Conservation (phyloP, 495 filamentous ascomycete species). For the Penicillium psychrofluorescens region DNA sequence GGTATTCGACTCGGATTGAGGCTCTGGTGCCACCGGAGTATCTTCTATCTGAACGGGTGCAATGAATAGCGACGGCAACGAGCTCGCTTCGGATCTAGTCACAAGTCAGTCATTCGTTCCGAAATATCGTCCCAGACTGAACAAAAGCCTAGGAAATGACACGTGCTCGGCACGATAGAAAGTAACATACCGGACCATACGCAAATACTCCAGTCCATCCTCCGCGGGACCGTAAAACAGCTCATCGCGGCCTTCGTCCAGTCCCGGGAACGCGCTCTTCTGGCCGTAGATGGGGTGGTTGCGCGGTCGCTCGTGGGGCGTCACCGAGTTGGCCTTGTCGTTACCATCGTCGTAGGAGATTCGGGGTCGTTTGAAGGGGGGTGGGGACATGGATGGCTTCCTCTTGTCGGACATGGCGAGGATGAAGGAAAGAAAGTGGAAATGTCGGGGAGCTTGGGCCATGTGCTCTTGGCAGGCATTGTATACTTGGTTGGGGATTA, state of each 20-base stretch:
- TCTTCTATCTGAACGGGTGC: slow-evolving; percentile 24
- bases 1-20: not conserved
- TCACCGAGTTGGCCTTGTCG: slow-evolving; percentile 6
- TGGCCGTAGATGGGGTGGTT: slow-evolving; percentile 68
- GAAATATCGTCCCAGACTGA: too few species aligned
- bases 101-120: too few species aligned
- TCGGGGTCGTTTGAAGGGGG: slow-evolving; percentile 21
- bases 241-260: slow-evolving; percentile 51
- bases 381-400: slow-evolving; percentile 15
- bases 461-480: not conserved
- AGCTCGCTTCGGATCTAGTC: slow-evolving; percentile 61
- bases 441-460: slow-evolving; percentile 7
- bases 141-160: too few species aligned
- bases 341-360: slow-evolving; percentile 20
- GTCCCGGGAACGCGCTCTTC: slow-evolving; percentile 65
- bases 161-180: not conserved
- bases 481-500: too few species aligned
- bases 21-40: not conserved
- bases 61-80: slow-evolving; percentile 58
- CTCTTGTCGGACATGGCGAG: slow-evolving; percentile 30
- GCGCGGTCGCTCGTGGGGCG: slow-evolving; percentile 32
- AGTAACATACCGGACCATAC: slow-evolving; percentile 67
- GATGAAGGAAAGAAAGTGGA: slow-evolving; percentile 5
- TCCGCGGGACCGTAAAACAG: slow-evolving; percentile 43
- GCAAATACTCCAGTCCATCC: slow-evolving; percentile 68